Evolutionary conservation across 352 stramenopile species (phyloP).

Genomic region (Pythium aristosporum): DNA sequence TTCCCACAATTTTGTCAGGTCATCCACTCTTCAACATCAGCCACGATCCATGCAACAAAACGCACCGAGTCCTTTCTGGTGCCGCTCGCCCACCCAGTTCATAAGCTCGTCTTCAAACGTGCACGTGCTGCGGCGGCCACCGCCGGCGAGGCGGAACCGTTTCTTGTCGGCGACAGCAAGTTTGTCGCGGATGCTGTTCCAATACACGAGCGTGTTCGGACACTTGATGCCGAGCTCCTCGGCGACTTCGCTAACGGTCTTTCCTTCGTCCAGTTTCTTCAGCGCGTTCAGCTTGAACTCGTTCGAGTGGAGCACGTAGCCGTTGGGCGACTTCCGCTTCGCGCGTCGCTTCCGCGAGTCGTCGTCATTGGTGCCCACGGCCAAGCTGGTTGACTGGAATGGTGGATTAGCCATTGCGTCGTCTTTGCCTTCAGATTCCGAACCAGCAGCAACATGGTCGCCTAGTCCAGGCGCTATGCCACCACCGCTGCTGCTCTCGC

Average conservation of each 20-base stretch:
- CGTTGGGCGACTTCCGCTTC: constrained; percentile 51
- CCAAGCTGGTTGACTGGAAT: background rate
- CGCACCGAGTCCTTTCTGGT: constrained; percentile 57
- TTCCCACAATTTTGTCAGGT: background rate
- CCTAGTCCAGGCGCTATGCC: constrained; percentile 8
- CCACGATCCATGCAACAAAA: background rate
- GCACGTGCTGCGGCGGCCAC: constrained; percentile 64
- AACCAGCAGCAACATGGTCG: constrained; percentile 20
- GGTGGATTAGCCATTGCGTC: background rate
- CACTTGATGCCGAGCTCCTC: constrained; percentile 69
- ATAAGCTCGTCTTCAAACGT: constrained; percentile 76
- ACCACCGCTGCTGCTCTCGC: constrained; percentile 12
- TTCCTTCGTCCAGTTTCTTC: constrained; percentile 65
- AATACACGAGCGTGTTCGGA: constrained; percentile 70
- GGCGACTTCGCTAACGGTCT: constrained; percentile 56
- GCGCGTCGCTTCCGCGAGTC: constrained; percentile 27
- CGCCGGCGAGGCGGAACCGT: constrained; percentile 63
- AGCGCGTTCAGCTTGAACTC: constrained; percentile 80
- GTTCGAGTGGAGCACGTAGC: constrained; percentile 74
- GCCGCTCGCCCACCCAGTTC: constrained; percentile 64
- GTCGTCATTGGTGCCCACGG: background rate
- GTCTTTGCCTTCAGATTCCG: constrained; percentile 12
- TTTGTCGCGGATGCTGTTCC: constrained; percentile 78
- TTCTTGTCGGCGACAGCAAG: constrained; percentile 71
- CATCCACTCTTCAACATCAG: background rate